Base-by-base conservation (phyloP, 257 asterid genomes). In the Primulina huaijiensis region DNA sequence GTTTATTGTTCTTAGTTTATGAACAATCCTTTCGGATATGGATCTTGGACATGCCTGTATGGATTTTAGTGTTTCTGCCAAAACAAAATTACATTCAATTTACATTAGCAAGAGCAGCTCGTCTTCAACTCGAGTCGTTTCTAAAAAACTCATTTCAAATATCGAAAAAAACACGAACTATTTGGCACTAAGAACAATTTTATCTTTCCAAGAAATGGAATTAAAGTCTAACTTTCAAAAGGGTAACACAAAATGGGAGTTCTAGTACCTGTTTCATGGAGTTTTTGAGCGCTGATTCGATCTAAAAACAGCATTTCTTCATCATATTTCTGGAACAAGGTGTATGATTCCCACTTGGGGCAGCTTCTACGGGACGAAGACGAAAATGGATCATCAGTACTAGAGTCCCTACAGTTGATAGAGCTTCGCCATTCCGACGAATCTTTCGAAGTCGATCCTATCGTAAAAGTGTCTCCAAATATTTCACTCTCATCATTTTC, bases 291-390 rank as follows among this genome's bases (percentile, higher is more conserved):
- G 31, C 85, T 81, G 21, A 92, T 86, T 73, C 92, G 68, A 76
- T 92, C 98, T n/a, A 92, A 67, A 53, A 90, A 92, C 38, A 90
- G 20, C 98, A 92, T 92, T 74, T 92, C 98, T 65, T 92, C 98
- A 23, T 92, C 97, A 67, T 92, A 92, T 71, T 92, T 92, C 14
- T 90, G 98, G 80, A 90, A 92, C 8, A 92, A 84, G 0, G 97
- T 78, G 81, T 92, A 92, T 46, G 98, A 92, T 60, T 92, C 98
- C 98, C 98, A 92, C 27, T 90, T 88, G 40, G 98, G 98, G 60
- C 97, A 92, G 72, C 98, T 92, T 62, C 98, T 65, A 43, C 98
- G 65, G 3, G 98, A 92, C 12, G 98, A 92, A 1, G 96, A 86
- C 0, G 97, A 90, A 62, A 88, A 92, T 1, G 96, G 96, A 65